Evolutionary conservation across 208 protist species (phyloP), one percentile per base, ranked within the genome.

Genomic region (Sergeia podlipaevii): DNA sequence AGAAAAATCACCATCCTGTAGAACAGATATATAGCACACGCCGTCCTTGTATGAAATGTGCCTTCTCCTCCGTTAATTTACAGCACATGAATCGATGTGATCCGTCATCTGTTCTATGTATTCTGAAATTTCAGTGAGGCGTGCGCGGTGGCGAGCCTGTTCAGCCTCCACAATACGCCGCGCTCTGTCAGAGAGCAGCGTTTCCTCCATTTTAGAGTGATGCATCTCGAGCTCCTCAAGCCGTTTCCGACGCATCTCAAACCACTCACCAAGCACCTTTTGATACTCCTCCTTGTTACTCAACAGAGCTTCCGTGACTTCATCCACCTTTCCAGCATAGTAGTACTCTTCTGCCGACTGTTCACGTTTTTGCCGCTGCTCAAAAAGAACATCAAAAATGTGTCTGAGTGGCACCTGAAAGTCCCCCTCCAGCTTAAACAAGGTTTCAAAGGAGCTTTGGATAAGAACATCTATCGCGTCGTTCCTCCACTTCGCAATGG

Each of bases 231-330:
- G 52, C 41, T 89, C 81, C 63, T 93, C 85, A 20, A 93, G 39
- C n/a, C 70, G 70, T 18, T 85, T 84, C 17, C 85, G 74, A 3
- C 81, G 74, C 39, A 84, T 51, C 46, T 93, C 85, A 65, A 81
- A 88, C 81, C 81, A 89, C 28, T 93, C 85, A 24, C 69, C 81
- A 21, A 89, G 62, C 11, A 84, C 43, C 26, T 88, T 86, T 60
- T 85, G 74, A 47, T 89, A 90, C 51, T 90, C 81, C 45, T 93
- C 81, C 56, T 70, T 85, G 59, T 80, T 93, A 28, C 83, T 75
- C 18, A 93, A 56, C 3, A 90, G 71, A 1, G 67, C 57, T 2
- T 75, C 48, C 18, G 73, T 68, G 51, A 51, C 64, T 28, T 76
- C 76, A 24, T 87, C 74, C 28, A 62, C 53, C 18, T 65, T 47